A percentile compares a stretch with the other conserved stretches of the same genome.
Evolutionary conservation across 495 filamentous ascomycete species (phyloP).

Genomic region (Penicillium macrosclerotiorum): DNA sequence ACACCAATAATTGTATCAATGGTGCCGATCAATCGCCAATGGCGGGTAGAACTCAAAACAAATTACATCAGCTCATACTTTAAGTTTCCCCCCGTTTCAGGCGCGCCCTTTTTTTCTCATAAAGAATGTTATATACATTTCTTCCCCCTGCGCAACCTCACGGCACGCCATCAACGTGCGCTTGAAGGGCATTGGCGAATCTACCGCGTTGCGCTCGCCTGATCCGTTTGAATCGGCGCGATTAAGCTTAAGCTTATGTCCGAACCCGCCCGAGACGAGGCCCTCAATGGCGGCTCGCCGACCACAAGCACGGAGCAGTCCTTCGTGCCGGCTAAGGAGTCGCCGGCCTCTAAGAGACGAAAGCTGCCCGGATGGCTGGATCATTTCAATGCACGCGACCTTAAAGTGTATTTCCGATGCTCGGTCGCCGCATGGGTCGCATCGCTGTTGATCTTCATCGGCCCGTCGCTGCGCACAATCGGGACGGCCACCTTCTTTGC

Average conservation of each 20-base stretch:
- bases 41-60: slow-evolving; percentile 1
- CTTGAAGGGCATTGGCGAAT: too few relatives aligned
- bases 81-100: background rate
- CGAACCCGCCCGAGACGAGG: slow-evolving; percentile 11
- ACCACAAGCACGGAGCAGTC: slow-evolving; percentile 7
- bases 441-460: slow-evolving; percentile 41
- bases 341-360: slow-evolving; percentile 6
- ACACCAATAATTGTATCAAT: slow-evolving; percentile 17
- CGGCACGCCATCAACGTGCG: background rate
- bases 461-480: slow-evolving; percentile 26
- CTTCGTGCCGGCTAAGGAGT: slow-evolving; percentile 1
- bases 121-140: background rate
- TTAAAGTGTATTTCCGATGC: slow-evolving; percentile 46
- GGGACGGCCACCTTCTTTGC: slow-evolving; percentile 32
- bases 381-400: slow-evolving; percentile 45
- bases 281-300: slow-evolving; percentile 3
- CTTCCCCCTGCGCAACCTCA: background rate
- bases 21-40: slow-evolving; percentile 19
- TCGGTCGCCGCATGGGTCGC: slow-evolving; percentile 43
- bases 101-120: too few relatives aligned
- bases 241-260: slow-evolving; percentile 10
- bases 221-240: too few relatives aligned
- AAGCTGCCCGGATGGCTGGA: slow-evolving; percentile 38
- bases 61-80: slow-evolving; percentile 11
- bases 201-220: too few relatives aligned